Evolutionary conservation across 2,329 filamentous ascomycete genomes (phyloP), one percentile per base, ranked within the genome.

Genomic region (Pseudopithomyces chartarum): DNA sequence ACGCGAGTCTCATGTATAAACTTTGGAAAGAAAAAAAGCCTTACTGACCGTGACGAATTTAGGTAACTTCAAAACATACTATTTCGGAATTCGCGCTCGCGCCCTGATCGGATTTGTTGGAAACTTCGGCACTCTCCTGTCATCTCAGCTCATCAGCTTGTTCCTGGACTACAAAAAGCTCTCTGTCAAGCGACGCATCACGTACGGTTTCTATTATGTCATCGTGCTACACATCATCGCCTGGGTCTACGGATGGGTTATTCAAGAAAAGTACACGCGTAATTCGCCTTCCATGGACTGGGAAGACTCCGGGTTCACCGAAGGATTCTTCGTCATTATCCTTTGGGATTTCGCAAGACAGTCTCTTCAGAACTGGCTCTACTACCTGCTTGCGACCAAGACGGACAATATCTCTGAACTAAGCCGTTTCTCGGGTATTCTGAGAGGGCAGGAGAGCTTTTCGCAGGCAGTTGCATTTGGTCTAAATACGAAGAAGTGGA

Each of bases 381-480:
- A 85, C 59, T 85, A 84, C 60, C 71, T 85, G 17, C 70, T 85
- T 1, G 80, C 82, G 0, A 83, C 79, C 5, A 84, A 80, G 73
- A 84, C 82, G 0, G 80, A 85, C 51, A 84, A 84, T 48, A 84
- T 85, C 55, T 82, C 82, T 0, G 82, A 86, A 59, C 67, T 83
- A 17, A 66, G 62, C 43, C 74, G 79, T 1, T 75, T 78, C 15
- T 75, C 77, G 6, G 79, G 78, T 44, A 76, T 80, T 17, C 60
- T 81, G 4, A 67, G 79, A 8, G 79, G 79, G 0, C 78, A 81
- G 43, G 79, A 81, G 57, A 79, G 76, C 55, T 80, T 80, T 51
- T 69, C 75, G 0, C 77, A 81, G 58, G 79, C 79, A 7, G 69
- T 81, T 2, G 73, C 77, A 0, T 81, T 71, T 55, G 79, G 79